Conservation (phyloP, 768 basidiomycete genomes). For the Auricularia cornea region DNA sequence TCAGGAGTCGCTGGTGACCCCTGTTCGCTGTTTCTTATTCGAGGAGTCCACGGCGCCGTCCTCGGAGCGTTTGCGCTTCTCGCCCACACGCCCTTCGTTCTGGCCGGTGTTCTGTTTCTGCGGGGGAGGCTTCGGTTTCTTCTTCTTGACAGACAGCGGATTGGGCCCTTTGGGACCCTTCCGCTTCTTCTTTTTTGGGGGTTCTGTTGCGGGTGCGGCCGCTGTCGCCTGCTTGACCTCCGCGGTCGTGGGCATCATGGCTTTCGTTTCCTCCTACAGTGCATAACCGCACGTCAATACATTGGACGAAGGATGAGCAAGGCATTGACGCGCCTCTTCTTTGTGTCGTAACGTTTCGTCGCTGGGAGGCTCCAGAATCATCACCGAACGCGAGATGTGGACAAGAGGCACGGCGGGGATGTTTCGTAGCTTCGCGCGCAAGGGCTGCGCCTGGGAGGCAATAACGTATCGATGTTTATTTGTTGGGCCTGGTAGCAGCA, state of each 20-base stretch:
- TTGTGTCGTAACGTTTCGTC: slow-evolving; percentile 68
- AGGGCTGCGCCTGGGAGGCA: slow-evolving; percentile 69
- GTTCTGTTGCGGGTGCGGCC: slow-evolving; percentile 18
- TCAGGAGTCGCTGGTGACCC: background rate
- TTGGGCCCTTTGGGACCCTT: slow-evolving; percentile 83
- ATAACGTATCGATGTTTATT: slow-evolving; percentile 93
- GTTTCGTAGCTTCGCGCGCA: slow-evolving; percentile 58
- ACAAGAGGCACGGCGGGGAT: slow-evolving; percentile 85
- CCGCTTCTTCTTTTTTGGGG: slow-evolving; percentile 42
- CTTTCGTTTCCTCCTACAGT: slow-evolving; percentile 53
- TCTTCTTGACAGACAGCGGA: slow-evolving; percentile 89
- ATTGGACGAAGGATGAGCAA: background rate
- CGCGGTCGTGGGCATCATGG: slow-evolving; percentile 41
- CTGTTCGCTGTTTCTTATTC: background rate
- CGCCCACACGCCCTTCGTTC: slow-evolving; percentile 12
- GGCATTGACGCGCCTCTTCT: slow-evolving; percentile 36
- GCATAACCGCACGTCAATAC: background rate
- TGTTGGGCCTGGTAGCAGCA: slow-evolving; percentile 47
- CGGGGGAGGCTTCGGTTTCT: slow-evolving; percentile 31
- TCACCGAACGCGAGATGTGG: slow-evolving; percentile 85
- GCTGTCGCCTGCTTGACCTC: slow-evolving; percentile 39
- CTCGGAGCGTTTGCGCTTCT: slow-evolving; percentile 22
- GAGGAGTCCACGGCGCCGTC: slow-evolving; percentile 9
- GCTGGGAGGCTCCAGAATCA: slow-evolving; percentile 88
- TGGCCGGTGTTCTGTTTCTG: slow-evolving; percentile 10